These are phyloP conservation scores for Myxozyma sirexii DNA, from an alignment of 805 yeast genomes.

Conservation along the genomic window DNA sequence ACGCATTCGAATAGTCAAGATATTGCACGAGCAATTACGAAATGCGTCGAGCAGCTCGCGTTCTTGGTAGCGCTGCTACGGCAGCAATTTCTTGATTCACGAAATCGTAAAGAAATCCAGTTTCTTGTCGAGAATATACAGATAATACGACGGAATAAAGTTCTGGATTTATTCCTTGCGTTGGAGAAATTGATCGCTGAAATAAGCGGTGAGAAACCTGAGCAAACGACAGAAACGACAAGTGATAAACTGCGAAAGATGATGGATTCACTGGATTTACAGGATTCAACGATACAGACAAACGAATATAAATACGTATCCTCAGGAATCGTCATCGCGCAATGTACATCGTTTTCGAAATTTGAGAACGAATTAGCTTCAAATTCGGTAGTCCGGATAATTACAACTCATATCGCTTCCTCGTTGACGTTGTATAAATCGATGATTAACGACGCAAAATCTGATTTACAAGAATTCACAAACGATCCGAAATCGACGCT, in stretches of 20 bases:
- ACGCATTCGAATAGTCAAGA: not conserved
- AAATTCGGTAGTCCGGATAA: not conserved
- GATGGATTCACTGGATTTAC: not conserved
- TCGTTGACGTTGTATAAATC: not conserved
- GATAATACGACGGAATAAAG: constrained; percentile 8
- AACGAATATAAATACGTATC: constrained; percentile 20
- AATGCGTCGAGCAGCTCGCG: constrained; percentile 13
- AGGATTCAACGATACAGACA: not conserved
- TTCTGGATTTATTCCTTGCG: constrained; percentile 13
- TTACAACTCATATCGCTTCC: not conserved
- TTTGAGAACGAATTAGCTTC: constrained; percentile 12
- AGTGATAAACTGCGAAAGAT: not conserved
- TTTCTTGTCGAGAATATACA: constrained; percentile 4
- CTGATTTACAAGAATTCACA: constrained; percentile 21
- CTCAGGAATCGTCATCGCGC: constrained; percentile 19
- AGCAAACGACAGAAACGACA: not conserved
- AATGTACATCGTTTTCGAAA: constrained; percentile 9
- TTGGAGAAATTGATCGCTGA: constrained; percentile 20
- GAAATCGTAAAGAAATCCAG: constrained; percentile 1
- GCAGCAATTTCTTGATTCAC: constrained; percentile 1
- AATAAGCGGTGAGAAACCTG: not conserved
- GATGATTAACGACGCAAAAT: constrained; percentile 9
- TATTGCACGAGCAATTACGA: constrained; percentile 6
- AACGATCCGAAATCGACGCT: constrained; percentile 16
- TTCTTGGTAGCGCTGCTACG: constrained; percentile 9